phyloP scores from a whole-genome alignment of 2,329 filamentous ascomycete genomes.

The Xylaria sp. region DNA sequence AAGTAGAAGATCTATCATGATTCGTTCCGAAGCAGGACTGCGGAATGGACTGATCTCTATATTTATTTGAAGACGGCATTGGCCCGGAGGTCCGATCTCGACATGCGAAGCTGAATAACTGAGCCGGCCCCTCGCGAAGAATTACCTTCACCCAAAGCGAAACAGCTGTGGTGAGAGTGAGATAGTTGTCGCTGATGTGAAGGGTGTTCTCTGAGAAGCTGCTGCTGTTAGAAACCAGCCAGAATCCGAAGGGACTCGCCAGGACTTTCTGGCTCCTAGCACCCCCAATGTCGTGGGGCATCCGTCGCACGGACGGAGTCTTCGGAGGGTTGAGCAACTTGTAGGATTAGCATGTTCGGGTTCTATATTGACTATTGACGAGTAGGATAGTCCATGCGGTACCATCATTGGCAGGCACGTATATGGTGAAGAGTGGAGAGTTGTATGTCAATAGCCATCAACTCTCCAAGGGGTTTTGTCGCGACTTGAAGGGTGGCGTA shows the following conservation, averaged over 20 bases:
- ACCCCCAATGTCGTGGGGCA: neutral
- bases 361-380: constrained; percentile 8
- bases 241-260: neutral
- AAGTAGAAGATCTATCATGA: constrained; percentile 4
- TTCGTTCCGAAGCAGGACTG: constrained; percentile 3
- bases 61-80: constrained; percentile 29
- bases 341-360: neutral
- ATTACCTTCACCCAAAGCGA: neutral
- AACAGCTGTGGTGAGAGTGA: neutral
- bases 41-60: constrained; percentile 9
- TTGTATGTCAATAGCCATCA: neutral
- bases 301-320: neutral
- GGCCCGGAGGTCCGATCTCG: constrained; percentile 34
- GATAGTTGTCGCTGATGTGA: neutral
- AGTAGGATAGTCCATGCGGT: neutral
- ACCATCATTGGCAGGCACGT: neutral
- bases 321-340: neutral
- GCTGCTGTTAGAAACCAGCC: neutral
- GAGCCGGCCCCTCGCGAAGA: constrained; percentile 5
- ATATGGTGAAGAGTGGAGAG: neutral
- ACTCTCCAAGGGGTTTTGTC: too few relatives aligned
- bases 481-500: neutral
- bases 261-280: neutral
- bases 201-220: neutral
- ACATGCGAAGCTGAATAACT: constrained; percentile 25